Percentiles rank a stretch among this genome's conserved stretches.
Evolutionary conservation across 768 basidiomycete genomes (phyloP).

Genomic region (Boletus rex-veris): DNA sequence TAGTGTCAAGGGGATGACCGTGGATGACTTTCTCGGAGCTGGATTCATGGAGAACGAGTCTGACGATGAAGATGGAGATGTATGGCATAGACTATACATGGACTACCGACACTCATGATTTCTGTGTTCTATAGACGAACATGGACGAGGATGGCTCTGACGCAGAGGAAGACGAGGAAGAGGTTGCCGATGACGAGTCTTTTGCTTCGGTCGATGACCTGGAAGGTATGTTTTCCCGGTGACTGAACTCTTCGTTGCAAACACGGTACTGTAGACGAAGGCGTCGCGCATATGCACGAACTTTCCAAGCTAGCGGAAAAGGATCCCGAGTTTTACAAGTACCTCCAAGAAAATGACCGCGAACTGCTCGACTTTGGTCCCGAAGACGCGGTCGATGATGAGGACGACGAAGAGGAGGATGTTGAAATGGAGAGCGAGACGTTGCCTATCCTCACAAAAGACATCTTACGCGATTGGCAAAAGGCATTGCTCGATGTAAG

Average conservation of each 20-base stretch:
- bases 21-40: slow-evolving; percentile 73
- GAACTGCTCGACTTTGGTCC: slow-evolving; percentile 83
- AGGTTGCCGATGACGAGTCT: slow-evolving; percentile 54
- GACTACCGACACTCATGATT: slow-evolving; percentile 1
- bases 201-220: slow-evolving; percentile 79
- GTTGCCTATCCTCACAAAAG: slow-evolving; percentile 60
- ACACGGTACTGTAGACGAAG: slow-evolving; percentile 51
- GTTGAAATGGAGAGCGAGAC: slow-evolving; percentile 41
- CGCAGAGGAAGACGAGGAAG: slow-evolving; percentile 43
- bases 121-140: slow-evolving; percentile 17
- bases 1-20: slow-evolving; percentile 50
- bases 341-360: slow-evolving; percentile 91
- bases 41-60: slow-evolving; percentile 68
- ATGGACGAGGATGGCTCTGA: slow-evolving; percentile 27
- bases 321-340: slow-evolving; percentile 99
- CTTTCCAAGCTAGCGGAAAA: slow-evolving; percentile 88
- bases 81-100: slow-evolving; percentile 15
- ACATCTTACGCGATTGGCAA: slow-evolving; percentile 79
- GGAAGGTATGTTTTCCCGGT: slow-evolving; percentile 44
- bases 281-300: slow-evolving; percentile 70
- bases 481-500: slow-evolving; percentile 79
- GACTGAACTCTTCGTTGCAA: not conserved
- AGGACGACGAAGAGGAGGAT: slow-evolving; percentile 40
- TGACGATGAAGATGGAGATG: slow-evolving; percentile 41
- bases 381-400: slow-evolving; percentile 45